These are phyloP conservation scores for Kwoniella dendrophila DNA, from an alignment of 768 basidiomycete genomes.

Conservation along the genomic window DNA sequence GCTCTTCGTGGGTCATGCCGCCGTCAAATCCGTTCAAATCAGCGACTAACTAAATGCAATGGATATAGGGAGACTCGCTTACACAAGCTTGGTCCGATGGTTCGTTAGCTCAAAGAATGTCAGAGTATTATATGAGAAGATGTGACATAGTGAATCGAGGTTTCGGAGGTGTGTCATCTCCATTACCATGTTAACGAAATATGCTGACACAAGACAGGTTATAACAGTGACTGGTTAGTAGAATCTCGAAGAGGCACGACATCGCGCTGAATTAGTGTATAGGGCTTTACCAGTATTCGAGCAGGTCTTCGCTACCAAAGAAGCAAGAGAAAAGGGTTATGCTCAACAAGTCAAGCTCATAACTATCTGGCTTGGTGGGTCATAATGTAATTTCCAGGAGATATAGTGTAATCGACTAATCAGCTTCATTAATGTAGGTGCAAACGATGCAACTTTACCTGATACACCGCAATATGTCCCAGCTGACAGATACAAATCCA, in stretches of 20 bases:
- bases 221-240: constrained; percentile 73
- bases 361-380: constrained; percentile 77
- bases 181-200: not conserved
- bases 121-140: constrained; percentile 75
- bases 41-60: not conserved
- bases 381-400: not conserved
- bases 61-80: constrained; percentile 48
- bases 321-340: constrained; percentile 57
- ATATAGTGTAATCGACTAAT: not conserved
- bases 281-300: constrained; percentile 75
- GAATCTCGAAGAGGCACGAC: not conserved
- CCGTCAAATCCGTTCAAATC: no score
- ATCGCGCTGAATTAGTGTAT: not conserved
- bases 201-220: constrained; percentile 50
- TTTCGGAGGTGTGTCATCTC: constrained; percentile 56
- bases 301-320: constrained; percentile 67
- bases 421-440: constrained; percentile 35
- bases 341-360: constrained; percentile 69
- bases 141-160: constrained; percentile 87
- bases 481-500: constrained; percentile 65
- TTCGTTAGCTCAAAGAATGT: constrained; percentile 71
- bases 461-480: constrained; percentile 77
- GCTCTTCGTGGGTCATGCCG: constrained; percentile 44
- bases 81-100: constrained; percentile 47
- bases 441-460: constrained; percentile 75